Base-by-base conservation (phyloP, 1,284 basidiomycete genomes). In the Lignosus rhinocerotis region DNA sequence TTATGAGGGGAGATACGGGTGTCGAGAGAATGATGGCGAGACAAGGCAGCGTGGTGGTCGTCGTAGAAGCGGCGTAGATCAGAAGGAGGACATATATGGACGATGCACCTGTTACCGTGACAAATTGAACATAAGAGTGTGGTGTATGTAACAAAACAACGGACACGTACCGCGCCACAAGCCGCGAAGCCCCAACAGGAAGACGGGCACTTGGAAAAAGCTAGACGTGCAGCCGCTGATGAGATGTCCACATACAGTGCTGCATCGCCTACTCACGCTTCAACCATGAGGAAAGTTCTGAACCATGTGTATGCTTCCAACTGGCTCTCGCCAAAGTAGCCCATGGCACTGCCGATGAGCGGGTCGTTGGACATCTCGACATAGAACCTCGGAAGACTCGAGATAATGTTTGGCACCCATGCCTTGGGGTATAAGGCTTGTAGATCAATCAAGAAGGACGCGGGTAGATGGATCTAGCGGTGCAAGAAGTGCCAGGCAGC, bases 21-120 rank as follows among this genome's bases (percentile, higher is more conserved):
- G 78, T 78, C 10, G 75, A 69, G 25, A 92, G 68, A 42, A 94
- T 70, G 30, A 83, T 77, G 2, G 80, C 72, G 50, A 94, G 70
- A 66, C 88, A 92, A 0, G 93, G 84, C 16, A 92, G 71, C 1
- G 88, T 87, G 0, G 92, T 93, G 0, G 91, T 94, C 0, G 84
- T 78, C 0, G 91, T 88, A 0, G 89, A 91, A 0, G 90, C 88
- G 30, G 81, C 90, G 70, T 94, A 95, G 33, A 87, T 71, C 6
- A 91, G 75, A 5, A 95, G 75, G 17, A 85, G 75, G 73, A 79
- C 59, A 75, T 86, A 85, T 65, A 56, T 63, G n/a, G 65, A 56
- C 17, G 57, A 55, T 7, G 65, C 58, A 41, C 58, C 68, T 68
- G 21, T 34, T 10, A 45, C n/a, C 32, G n/a, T 9, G 45, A 16